Percentiles rank a stretch among this genome's conserved stretches.
Conservation (phyloP, 1,284 basidiomycete genomes). For the Violaceomyces palustris region DNA sequence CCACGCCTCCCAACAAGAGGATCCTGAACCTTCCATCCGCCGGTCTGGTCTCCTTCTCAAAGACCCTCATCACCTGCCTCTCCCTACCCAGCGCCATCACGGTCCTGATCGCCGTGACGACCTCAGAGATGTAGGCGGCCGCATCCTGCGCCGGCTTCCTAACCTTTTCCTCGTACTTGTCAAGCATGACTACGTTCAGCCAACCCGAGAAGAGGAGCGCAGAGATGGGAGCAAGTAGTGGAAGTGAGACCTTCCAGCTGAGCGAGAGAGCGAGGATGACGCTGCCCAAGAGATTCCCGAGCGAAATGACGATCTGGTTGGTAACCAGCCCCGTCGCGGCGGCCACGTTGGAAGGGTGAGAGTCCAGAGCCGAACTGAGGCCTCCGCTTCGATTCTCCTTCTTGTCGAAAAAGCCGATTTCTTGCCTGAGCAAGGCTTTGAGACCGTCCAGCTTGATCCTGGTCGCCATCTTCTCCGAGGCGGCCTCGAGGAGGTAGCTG, state of each 20-base stretch:
- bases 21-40: slow-evolving; percentile 26
- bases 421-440: slow-evolving; percentile 38
- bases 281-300: slow-evolving; percentile 51
- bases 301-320: slow-evolving; percentile 50
- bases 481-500: slow-evolving; percentile 43
- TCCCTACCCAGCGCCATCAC: slow-evolving; percentile 55
- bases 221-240: slow-evolving; percentile 50
- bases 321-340: slow-evolving; percentile 53
- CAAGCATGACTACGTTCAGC: slow-evolving; percentile 51
- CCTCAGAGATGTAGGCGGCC: slow-evolving; percentile 53
- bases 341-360: slow-evolving; percentile 53
- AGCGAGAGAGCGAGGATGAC: slow-evolving; percentile 53
- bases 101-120: slow-evolving; percentile 54
- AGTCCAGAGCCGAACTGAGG: slow-evolving; percentile 53
- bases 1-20: slow-evolving; percentile 47
- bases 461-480: slow-evolving; percentile 37
- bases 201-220: slow-evolving; percentile 38
- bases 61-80: slow-evolving; percentile 41
- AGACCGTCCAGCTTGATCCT: slow-evolving; percentile 37
- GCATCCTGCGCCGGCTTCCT: slow-evolving; percentile 44
- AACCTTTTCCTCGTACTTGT: slow-evolving; percentile 46
- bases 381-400: slow-evolving; percentile 52
- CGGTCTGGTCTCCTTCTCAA: slow-evolving; percentile 32
- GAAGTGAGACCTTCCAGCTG: slow-evolving; percentile 52
- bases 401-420: slow-evolving; percentile 49